These are phyloP conservation scores for Cryoendolithus antarcticus DNA, from an alignment of 2,329 filamentous ascomycete species.

Conservation along the genomic window DNA sequence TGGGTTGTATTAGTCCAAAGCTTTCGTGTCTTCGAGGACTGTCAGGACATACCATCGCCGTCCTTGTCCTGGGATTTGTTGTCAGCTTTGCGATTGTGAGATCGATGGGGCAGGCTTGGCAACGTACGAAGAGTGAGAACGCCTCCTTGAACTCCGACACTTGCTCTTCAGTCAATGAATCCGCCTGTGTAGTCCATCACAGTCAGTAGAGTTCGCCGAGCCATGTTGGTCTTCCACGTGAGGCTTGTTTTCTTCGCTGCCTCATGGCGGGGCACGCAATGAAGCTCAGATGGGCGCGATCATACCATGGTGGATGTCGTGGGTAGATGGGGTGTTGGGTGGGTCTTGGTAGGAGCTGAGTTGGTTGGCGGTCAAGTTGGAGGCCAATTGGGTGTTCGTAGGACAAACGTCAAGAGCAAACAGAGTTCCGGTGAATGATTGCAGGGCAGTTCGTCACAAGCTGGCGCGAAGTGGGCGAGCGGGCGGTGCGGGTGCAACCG, in stretches of 20 bases:
- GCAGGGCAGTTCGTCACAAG: too few relatives aligned
- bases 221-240: conserved; percentile 1
- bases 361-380: too few relatives aligned
- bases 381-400: too few relatives aligned
- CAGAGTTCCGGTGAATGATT: too few relatives aligned
- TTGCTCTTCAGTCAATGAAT: conserved; percentile 98
- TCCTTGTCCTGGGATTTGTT: conserved; percentile 40
- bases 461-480: too few relatives aligned
- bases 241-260: conserved; percentile 5
- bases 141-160: conserved; percentile 99
- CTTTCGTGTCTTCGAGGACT: conserved; percentile 1
- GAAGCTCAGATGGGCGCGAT: conserved; percentile 2
- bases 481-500: too few relatives aligned
- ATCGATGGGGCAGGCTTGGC: conserved; percentile 3
- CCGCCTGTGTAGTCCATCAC: conserved; percentile 51
- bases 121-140: conserved; percentile 97
- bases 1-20: conserved; percentile 3
- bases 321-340: conserved; percentile 1
- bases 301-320: conserved; percentile 15
- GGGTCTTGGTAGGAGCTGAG: not conserved
- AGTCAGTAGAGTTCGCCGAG: conserved; percentile 7
- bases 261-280: conserved; percentile 12
- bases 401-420: too few relatives aligned
- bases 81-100: conserved; percentile 11
- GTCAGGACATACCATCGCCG: conserved; percentile 39